These are phyloP conservation scores for Monilinia laxa DNA, from an alignment of 2,329 filamentous ascomycete species.

Conservation along the genomic window DNA sequence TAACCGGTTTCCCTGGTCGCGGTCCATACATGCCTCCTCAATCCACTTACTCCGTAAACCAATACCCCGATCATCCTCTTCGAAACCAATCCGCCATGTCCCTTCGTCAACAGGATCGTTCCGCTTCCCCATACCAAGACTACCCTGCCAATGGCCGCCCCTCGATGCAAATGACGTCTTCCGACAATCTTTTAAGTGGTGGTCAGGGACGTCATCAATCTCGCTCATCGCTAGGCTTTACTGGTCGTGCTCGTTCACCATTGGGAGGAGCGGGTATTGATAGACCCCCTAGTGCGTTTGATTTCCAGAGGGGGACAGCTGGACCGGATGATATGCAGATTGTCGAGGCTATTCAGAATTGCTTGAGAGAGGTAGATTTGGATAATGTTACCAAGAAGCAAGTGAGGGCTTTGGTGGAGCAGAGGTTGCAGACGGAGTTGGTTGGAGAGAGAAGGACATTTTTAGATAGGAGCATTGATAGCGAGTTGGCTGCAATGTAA, in stretches of 20 bases:
- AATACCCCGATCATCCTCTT: conserved; percentile 50
- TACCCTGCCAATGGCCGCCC: conserved; percentile 53
- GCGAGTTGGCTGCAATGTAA: conserved; percentile 90
- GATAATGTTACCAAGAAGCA: conserved; percentile 99
- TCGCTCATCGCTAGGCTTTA: conserved; percentile 42
- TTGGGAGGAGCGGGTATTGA: conserved; percentile 43
- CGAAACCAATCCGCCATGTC: conserved; percentile 74
- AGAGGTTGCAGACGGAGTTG: conserved; percentile 86
- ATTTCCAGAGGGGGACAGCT: conserved; percentile 56
- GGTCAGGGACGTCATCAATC: conserved; percentile 44
- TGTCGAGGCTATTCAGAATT: conserved; percentile 77
- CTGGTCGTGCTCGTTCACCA: conserved; percentile 49
- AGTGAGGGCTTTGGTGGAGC: conserved; percentile 85
- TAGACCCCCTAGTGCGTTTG: conserved; percentile 56
- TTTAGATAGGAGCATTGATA: conserved; percentile 90
- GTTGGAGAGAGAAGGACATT: conserved; percentile 82
- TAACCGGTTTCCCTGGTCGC: conserved; percentile 76
- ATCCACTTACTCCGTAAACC: conserved; percentile 57
- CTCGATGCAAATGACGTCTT: conserved; percentile 54
- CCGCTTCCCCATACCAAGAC: conserved; percentile 60
- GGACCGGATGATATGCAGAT: conserved; percentile 81
- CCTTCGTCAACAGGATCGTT: conserved; percentile 48
- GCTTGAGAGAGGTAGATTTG: conserved; percentile 83
- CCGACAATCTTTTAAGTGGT: conserved; percentile 41
- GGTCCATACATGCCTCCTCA: conserved; percentile 75